Conservation (phyloP, 768 basidiomycete species). For the Cyclocybe aegerita region DNA sequence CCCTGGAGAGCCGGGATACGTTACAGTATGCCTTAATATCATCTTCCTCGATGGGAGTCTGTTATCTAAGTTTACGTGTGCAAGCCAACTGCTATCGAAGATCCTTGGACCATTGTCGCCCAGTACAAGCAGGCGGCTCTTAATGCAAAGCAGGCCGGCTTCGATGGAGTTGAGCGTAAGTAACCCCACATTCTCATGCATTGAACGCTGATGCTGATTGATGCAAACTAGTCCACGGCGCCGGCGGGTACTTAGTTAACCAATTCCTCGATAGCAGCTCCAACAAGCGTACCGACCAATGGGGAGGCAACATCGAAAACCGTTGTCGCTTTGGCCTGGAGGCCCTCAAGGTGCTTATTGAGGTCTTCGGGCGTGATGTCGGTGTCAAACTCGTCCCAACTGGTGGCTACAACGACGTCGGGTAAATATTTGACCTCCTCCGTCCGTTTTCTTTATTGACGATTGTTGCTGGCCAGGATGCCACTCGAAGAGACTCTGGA, state of each 20-base stretch:
- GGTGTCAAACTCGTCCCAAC: conserved; percentile 42
- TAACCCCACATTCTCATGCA: background rate
- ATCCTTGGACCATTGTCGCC: conserved; percentile 37
- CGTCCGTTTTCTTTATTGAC: background rate
- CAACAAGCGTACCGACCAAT: conserved; percentile 53
- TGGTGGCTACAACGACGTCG: conserved; percentile 44
- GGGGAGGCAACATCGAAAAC: conserved; percentile 59
- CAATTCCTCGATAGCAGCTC: conserved; percentile 50
- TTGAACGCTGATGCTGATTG: background rate
- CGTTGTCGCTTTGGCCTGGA: conserved; percentile 54
- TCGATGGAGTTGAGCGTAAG: conserved; percentile 52
- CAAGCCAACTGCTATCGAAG: conserved; percentile 37
- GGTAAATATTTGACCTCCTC: conserved; percentile 19
- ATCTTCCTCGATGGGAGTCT: background rate
- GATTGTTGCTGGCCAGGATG: conserved; percentile 27
- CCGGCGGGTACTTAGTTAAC: conserved; percentile 42
- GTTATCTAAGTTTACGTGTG: background rate
- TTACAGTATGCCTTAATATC: conserved; percentile 27
- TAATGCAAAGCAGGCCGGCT: conserved; percentile 49
- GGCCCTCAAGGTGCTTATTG: conserved; percentile 38
- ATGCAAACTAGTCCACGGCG: conserved; percentile 36
- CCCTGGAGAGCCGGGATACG: conserved; percentile 35
- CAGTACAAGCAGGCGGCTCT: conserved; percentile 41
- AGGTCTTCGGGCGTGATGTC: conserved; percentile 44
- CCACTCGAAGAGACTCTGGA: conserved; percentile 40